Percentiles rank a stretch among this genome's conserved stretches.
Evolutionary conservation across 1,284 basidiomycete genomes (phyloP).

Genomic region (Trametes polyzona): DNA sequence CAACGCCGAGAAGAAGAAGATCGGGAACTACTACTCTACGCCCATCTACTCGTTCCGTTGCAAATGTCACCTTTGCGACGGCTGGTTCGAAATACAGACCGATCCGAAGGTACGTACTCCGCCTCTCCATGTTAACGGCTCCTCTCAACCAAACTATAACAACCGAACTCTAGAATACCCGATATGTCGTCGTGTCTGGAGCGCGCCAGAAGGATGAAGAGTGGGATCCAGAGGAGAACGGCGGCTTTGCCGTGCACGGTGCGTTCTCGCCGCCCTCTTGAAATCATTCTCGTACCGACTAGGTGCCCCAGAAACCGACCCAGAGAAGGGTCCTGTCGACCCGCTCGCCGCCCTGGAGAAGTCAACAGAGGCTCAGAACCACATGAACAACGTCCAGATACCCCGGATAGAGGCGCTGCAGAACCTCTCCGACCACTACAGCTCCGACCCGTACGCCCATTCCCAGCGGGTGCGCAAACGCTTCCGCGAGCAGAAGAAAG

Average conservation of each 20-base stretch:
- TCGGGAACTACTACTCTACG: conserved; percentile 94
- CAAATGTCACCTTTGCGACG: conserved; percentile 93
- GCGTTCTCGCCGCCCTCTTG: conserved; percentile 29
- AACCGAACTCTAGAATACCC: conserved; percentile 96
- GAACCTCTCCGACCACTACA: conserved; percentile 71
- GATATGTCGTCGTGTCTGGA: conserved; percentile 91
- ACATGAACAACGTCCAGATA: conserved; percentile 70
- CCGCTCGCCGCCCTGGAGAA: conserved; percentile 91
- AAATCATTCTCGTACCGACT: not conserved
- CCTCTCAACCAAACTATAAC: too few species aligned
- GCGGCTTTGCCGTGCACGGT: conserved; percentile 90
- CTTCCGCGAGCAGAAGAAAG: conserved; percentile 87
- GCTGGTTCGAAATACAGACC: conserved; percentile 96
- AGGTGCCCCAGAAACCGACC: conserved; percentile 69
- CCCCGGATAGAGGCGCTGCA: conserved; percentile 83
- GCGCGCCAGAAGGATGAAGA: conserved; percentile 92
- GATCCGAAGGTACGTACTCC: conserved; percentile 85
- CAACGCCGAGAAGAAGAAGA: conserved; percentile 97
- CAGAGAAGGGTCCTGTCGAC: conserved; percentile 64
- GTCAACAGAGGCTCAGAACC: conserved; percentile 76
- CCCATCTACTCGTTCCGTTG: conserved; percentile 95
- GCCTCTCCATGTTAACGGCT: not conserved
- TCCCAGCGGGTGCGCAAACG: conserved; percentile 76
- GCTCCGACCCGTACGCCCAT: conserved; percentile 83
- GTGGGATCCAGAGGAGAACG: conserved; percentile 96